Evolutionary conservation across 441 rosid genomes (phyloP).

Genomic region (Croton laevigatus): DNA sequence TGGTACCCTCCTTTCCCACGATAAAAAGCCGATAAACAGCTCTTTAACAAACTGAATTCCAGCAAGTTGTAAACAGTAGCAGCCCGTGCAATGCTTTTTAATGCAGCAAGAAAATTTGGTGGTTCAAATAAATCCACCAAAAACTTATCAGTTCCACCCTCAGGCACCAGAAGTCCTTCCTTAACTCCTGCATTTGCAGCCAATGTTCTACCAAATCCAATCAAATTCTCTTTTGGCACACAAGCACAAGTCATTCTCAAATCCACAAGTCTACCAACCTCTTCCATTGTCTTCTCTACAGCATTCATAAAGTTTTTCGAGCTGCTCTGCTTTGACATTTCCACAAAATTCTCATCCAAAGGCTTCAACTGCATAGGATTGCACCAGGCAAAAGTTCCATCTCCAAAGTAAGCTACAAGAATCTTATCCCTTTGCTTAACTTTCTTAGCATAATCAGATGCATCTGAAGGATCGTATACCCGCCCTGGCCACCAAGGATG

Average conservation of each 20-base stretch:
- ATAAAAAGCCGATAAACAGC: slow-evolving; percentile 59
- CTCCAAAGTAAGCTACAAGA: slow-evolving; percentile 77
- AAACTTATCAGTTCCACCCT: slow-evolving; percentile 45
- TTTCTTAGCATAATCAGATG: slow-evolving; percentile 63
- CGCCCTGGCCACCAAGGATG: slow-evolving; percentile 96
- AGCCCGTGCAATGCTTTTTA: slow-evolving; percentile 41
- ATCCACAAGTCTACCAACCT: slow-evolving; percentile 64
- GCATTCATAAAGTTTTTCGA: slow-evolving; percentile 52
- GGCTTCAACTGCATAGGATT: slow-evolving; percentile 67
- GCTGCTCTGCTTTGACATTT: slow-evolving; percentile 50
- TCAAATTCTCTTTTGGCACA: slow-evolving; percentile 38
- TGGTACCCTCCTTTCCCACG: slow-evolving; percentile 38
- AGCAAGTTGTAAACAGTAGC: slow-evolving; percentile 38
- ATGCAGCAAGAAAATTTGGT: slow-evolving; percentile 31
- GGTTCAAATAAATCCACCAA: slow-evolving; percentile 40
- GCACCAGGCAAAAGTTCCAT: slow-evolving; percentile 77
- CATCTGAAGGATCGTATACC: slow-evolving; percentile 60
- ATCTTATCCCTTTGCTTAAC: slow-evolving; percentile 46
- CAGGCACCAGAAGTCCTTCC: slow-evolving; percentile 64
- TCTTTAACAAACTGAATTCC: slow-evolving; percentile 46
- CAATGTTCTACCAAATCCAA: slow-evolving; percentile 37
- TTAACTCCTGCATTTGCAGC: slow-evolving; percentile 62
- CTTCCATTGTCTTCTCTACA: slow-evolving; percentile 53
- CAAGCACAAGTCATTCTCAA: slow-evolving; percentile 56
- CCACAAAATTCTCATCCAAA: slow-evolving; percentile 58